Evolutionary conservation across 345 rosid genomes (phyloP), one percentile per base, ranked within the genome.

Genomic region (Sisymbrium irio): DNA sequence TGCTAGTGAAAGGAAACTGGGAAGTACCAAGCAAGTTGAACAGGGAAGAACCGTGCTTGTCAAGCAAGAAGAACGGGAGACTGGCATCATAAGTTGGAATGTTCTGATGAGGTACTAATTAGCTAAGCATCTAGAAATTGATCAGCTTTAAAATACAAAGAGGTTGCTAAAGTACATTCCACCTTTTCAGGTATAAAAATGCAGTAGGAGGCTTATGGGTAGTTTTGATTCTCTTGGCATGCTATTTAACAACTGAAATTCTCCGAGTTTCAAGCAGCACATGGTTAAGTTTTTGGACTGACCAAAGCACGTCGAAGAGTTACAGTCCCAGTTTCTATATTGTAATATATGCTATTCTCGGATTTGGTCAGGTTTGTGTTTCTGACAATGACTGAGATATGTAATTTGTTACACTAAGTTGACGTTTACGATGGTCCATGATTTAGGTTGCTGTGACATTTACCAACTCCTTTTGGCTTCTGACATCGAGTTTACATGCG

Each of bases 171-270:
- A 8, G 62, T 33, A 9, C 4, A 32, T 32, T 46, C 45, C 56
- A 59, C 2, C 2, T 13, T 68, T 79, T 69, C 83, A 95, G 99
- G 87, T 92, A 90, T 76, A 88, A 84, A 80, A 80, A 86, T 46
- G 97, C 99, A 76, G 78, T 92, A 40, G 99, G 99, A 22, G 98
- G 98, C 67, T 76, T 88, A 18, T 87, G 92, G 97, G 96, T 87
- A 42, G 92, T 92, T 10, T 80, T 81, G 77, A 74, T 92, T 76
- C 88, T 92, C 44, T 85, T 95, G 51, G 68, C 78, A 36, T 95
- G 97, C 83, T 88, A 88, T 67, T 51, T 88, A 53, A 55, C 70
- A 39, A 87, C 97, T 17, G 99, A 95, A 85, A 78, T 79, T 78
- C 86, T 95, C 45, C 84, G 97, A 83, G 80, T 95, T 72, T 85